Conservation (phyloP, 2,329 filamentous ascomycete species). For the Diaporthe destruens region DNA sequence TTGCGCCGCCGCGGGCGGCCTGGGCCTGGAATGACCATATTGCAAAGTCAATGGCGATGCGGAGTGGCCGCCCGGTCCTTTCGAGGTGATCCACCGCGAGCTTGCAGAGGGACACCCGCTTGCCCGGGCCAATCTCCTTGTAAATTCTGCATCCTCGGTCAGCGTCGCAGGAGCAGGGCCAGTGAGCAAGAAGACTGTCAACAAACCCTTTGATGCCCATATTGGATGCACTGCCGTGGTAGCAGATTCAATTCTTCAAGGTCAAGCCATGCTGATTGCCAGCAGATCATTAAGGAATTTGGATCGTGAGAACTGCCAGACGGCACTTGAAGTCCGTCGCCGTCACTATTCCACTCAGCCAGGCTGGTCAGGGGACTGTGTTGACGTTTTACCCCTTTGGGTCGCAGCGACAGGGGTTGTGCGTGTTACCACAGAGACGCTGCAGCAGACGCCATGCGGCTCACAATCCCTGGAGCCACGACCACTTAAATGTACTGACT, state of each 20-base stretch:
- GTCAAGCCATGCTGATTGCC: constrained; percentile 32
- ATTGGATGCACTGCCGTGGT: constrained; percentile 36
- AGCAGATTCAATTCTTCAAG: constrained; percentile 8
- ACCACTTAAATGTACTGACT: constrained; percentile 6
- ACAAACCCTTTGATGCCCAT: constrained; percentile 77
- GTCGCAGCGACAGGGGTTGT: constrained; percentile 30
- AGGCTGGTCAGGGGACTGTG: constrained; percentile 32
- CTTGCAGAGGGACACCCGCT: constrained; percentile 84
- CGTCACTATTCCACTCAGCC: background rate
- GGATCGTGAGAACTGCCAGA: background rate
- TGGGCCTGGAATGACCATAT: constrained; percentile 98
- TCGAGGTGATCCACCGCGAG: constrained; percentile 84
- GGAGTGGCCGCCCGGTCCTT: constrained; percentile 76
- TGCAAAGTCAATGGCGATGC: constrained; percentile 91
- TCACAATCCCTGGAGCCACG: constrained; percentile 1
- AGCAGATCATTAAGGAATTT: background rate
- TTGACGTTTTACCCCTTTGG: constrained; percentile 50
- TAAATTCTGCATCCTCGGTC: constrained; percentile 74
- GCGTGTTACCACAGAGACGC: constrained; percentile 46
- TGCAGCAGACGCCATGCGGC: background rate
- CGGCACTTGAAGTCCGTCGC: background rate
- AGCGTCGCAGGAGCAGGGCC: constrained; percentile 3
- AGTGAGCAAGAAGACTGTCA: background rate
- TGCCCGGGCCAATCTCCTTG: constrained; percentile 85
- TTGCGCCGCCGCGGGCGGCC: constrained; percentile 84